Evolutionary conservation across 805 yeast species (phyloP), one percentile per base, ranked within the genome.

Genomic region (Saccharomycodes ludwigii): DNA sequence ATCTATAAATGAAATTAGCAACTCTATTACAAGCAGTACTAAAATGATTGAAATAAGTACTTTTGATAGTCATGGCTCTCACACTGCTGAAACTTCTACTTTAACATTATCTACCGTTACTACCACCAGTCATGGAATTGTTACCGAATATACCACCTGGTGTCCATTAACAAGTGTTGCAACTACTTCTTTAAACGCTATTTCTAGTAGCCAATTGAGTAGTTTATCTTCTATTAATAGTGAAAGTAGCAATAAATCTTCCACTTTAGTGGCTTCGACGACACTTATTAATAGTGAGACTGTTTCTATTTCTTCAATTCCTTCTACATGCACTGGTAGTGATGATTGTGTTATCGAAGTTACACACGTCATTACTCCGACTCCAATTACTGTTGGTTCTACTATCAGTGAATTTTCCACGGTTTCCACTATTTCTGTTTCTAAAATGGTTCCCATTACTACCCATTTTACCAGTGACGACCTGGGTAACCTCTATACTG

Each of bases 81-180:
- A n/a, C 21, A n/a, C n/a, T n/a, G 12, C 11, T 6, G 17, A 24
- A 24, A 24, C 46, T 18, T 18, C 38, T 3, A 23, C 31, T 21
- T 34, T 31, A 17, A 33, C 40, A 19, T 38, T 44, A 6, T 41
- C 50, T 8, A 41, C 47, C 7, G 38, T 39, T 3, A 48, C 54
- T 1, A 29, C 43, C 5, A 39, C 49, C 7, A 45, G 51, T 5
- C 30, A 44, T 26, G 58, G 58, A 13, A 39, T 43, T 6, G 39
- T 38, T 27, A 38, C 50, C 27, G 30, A 33, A 14, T 56, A 61
- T 31, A 37, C 49, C 22, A 50, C 58, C 13, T 43, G 47, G 43
- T 46, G 50, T 25, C 50, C 51, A 18, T 22, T 41, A 13, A 39
- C 43, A 16, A 18, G 21, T 14, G 41, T 41, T 33, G 35, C 40